Evolutionary conservation across 2,329 filamentous ascomycete species (phyloP), one percentile per base, ranked within the genome.

Genomic region (Arthrobotrys entomopaga): DNA sequence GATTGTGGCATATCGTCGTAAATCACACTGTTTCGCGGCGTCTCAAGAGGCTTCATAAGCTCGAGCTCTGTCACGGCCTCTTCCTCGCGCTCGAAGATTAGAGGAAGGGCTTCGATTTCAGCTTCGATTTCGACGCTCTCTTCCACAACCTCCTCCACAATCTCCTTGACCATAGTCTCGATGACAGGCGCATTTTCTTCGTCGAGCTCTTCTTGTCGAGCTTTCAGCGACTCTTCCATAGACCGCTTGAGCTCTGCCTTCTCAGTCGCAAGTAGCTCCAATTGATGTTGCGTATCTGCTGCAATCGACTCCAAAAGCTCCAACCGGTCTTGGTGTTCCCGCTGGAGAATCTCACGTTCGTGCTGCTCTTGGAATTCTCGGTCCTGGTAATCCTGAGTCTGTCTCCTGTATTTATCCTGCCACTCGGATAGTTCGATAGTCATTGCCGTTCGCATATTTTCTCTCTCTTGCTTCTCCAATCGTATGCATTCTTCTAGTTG

Each of bases 1-100:
- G 78, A 81, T 24, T 84, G 82, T 4, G 82, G 81, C n/a, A 81
- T 80, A 57, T 79, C 83, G 7, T 85, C 83, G 8, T 46, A 60
- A 19, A 65, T 26, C 20, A 53, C 38, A 49, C 63, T 70, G 29
- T 58, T 65, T 2, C 79, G 78, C 57, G 70, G 79, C 16, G 42
- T 75, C 57, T 80, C 79, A 1, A 81, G 80, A 75, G 81, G 83
- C 54, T 84, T 83, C 16, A 80, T 59, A n/a, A 73, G 61, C 11
- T 60, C 79, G 46, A 79, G 81, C 43, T 79, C 76, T 34, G 79
- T 76, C 76, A 46, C 65, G 34, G 60, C 29, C 2, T 76, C 73
- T 10, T 73, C 63, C 10, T 61, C 58, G 38, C 50, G 58, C 26
- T 67, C 64, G 38, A 53, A 11, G 15, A 74, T 74, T 10, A 63